These are phyloP conservation scores for Rhizoclosmatium globosum DNA, from an alignment of 192 early-diverging fungal genomes.

Conservation along the genomic window DNA sequence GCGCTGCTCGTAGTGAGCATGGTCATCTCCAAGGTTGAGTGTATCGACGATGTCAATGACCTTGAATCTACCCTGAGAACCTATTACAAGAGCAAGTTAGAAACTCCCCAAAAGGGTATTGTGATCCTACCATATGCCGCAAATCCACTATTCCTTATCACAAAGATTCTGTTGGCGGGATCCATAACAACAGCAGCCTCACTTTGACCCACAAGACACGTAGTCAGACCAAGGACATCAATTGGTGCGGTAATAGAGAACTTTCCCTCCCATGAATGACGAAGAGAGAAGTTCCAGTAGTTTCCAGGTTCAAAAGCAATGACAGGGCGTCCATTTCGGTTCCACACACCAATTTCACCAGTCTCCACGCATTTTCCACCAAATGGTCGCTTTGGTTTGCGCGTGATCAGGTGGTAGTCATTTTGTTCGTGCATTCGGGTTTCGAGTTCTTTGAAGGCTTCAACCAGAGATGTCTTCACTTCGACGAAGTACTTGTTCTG, in stretches of 20 bases:
- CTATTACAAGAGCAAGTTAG: conserved; percentile 50
- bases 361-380: conserved; percentile 47
- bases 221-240: conserved; percentile 53
- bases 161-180: conserved; percentile 56
- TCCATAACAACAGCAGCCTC: conserved; percentile 55
- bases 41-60: conserved; percentile 59
- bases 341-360: conserved; percentile 50
- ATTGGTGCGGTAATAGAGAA: conserved; percentile 44
- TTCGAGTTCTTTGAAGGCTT: conserved; percentile 52
- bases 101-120: not conserved
- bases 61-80: conserved; percentile 43
- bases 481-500: conserved; percentile 53
- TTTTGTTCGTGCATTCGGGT: conserved; percentile 40
- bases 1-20: conserved; percentile 42
- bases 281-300: conserved; percentile 51
- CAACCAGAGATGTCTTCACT: conserved; percentile 35
- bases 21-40: conserved; percentile 50
- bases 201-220: conserved; percentile 53
- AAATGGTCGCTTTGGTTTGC: conserved; percentile 38
- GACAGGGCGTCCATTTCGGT: conserved; percentile 48
- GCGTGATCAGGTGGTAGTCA: conserved; percentile 48
- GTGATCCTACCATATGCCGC: conserved; percentile 44
- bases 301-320: conserved; percentile 48
- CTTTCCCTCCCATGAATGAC: conserved; percentile 42
- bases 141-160: conserved; percentile 58